These are phyloP conservation scores for Coemansia pectinata DNA, from an alignment of 192 early-diverging fungal genomes.

Conservation along the genomic window DNA sequence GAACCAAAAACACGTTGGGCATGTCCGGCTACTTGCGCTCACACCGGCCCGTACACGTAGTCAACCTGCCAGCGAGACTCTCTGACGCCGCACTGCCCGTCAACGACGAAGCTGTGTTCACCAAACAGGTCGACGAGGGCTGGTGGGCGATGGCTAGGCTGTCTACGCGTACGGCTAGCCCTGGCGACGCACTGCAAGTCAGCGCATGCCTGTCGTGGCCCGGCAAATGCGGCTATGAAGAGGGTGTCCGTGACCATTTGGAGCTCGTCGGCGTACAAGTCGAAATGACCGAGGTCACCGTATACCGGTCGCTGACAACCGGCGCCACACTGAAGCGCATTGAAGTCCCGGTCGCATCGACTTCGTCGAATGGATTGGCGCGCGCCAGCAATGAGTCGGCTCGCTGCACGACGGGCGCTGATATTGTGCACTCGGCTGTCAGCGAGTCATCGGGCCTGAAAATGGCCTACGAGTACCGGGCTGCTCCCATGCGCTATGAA, in stretches of 20 bases:
- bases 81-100: constrained; percentile 22
- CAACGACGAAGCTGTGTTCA: constrained; percentile 38
- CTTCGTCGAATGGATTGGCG: not conserved
- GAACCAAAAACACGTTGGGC: constrained; percentile 9
- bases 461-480: not conserved
- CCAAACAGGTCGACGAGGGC: constrained; percentile 27
- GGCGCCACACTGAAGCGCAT: constrained; percentile 23
- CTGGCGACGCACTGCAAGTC: constrained; percentile 25
- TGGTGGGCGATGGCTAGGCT: constrained; percentile 41
- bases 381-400: not conserved
- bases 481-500: not conserved
- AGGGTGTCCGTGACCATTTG: constrained; percentile 5
- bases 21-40: constrained; percentile 1
- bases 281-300: constrained; percentile 31
- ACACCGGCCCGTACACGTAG: constrained; percentile 21
- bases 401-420: not conserved
- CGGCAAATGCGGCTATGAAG: constrained; percentile 5
- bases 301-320: constrained; percentile 26
- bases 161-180: constrained; percentile 25
- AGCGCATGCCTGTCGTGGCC: constrained; percentile 33
- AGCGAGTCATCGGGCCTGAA: constrained; percentile 2
- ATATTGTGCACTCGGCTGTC: constrained; percentile 4
- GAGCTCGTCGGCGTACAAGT: constrained; percentile 22
- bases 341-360: not conserved
- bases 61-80: constrained; percentile 33